Conservation (phyloP, 1,284 basidiomycete species). For the Coniferiporia weirii region DNA sequence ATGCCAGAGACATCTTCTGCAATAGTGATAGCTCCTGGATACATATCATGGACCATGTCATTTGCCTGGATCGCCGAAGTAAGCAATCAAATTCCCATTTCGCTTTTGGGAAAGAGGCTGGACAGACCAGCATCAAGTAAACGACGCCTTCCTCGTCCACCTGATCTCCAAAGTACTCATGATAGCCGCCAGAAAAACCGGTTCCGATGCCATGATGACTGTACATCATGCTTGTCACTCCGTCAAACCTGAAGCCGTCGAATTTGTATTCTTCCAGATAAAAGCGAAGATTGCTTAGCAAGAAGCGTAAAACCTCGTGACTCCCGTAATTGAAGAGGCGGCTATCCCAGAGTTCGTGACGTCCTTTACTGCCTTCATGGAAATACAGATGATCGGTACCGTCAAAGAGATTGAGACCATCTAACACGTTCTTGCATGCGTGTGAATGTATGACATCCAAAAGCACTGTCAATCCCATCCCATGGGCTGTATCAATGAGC, state of each 20-base stretch:
- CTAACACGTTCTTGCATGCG: slow-evolving; percentile 95
- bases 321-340: slow-evolving; percentile 94
- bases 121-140: slow-evolving; percentile 91
- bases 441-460: slow-evolving; percentile 98
- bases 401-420: slow-evolving; percentile 94
- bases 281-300: slow-evolving; percentile 92
- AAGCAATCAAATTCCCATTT: slow-evolving; percentile 8
- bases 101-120: not conserved
- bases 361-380: slow-evolving; percentile 86
- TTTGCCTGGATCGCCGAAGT: slow-evolving; percentile 70
- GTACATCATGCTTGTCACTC: slow-evolving; percentile 99
- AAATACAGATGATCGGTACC: slow-evolving; percentile 97
- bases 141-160: slow-evolving; percentile 89
- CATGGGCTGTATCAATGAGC: slow-evolving; percentile 92
- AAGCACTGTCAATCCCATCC: slow-evolving; percentile 87
- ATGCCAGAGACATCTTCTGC: slow-evolving; percentile 98
- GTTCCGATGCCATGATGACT: slow-evolving; percentile 95
- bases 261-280: slow-evolving; percentile 95
- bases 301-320: slow-evolving; percentile 92
- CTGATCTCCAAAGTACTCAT: slow-evolving; percentile 90
- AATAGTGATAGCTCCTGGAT: slow-evolving; percentile 82
- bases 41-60: slow-evolving; percentile 79
- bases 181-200: slow-evolving; percentile 95
- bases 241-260: slow-evolving; percentile 97
- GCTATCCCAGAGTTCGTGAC: slow-evolving; percentile 96